These are phyloP conservation scores for Venturia carpophila DNA, from an alignment of 2,329 filamentous ascomycete species.

Conservation along the genomic window DNA sequence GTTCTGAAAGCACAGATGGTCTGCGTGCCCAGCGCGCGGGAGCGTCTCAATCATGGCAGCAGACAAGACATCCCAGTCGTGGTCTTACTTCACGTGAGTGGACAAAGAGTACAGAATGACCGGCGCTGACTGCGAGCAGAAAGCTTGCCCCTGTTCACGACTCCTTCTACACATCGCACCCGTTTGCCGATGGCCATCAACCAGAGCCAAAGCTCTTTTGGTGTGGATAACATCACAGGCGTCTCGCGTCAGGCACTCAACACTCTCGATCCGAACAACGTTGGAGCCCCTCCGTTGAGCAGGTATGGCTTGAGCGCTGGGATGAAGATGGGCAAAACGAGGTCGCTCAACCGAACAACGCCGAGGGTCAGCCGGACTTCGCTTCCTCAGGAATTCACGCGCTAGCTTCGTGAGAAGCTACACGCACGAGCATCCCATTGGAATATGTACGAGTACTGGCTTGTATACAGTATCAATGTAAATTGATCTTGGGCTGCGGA, in stretches of 20 bases:
- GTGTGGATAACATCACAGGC: constrained; percentile 21
- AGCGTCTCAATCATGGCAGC: constrained; percentile 8
- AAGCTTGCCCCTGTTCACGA: background rate
- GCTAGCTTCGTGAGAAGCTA: background rate
- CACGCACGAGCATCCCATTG: background rate
- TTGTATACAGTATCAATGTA: background rate
- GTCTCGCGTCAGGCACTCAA: constrained; percentile 30
- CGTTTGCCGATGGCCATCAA: constrained; percentile 24
- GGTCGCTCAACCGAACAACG: constrained; percentile 6
- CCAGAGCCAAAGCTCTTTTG: constrained; percentile 25
- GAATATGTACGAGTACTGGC: background rate
- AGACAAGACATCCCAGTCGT: background rate
- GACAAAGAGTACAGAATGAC: background rate
- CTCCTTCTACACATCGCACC: constrained; percentile 10
- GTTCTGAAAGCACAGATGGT: constrained; percentile 8
- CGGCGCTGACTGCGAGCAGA: background rate
- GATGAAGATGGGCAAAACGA: constrained; percentile 28
- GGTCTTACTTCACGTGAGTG: constrained; percentile 9
- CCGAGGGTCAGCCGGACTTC: background rate
- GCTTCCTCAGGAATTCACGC: constrained; percentile 6
- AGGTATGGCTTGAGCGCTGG: constrained; percentile 27
- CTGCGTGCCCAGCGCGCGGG: background rate
- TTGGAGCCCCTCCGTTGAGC: constrained; percentile 21
- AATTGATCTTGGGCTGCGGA: background rate
- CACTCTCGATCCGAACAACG: constrained; percentile 24